Percentiles rank a stretch among this genome's conserved stretches.
Conservation (phyloP, 768 basidiomycete species). For the Macrolepiota fuliginosa region DNA sequence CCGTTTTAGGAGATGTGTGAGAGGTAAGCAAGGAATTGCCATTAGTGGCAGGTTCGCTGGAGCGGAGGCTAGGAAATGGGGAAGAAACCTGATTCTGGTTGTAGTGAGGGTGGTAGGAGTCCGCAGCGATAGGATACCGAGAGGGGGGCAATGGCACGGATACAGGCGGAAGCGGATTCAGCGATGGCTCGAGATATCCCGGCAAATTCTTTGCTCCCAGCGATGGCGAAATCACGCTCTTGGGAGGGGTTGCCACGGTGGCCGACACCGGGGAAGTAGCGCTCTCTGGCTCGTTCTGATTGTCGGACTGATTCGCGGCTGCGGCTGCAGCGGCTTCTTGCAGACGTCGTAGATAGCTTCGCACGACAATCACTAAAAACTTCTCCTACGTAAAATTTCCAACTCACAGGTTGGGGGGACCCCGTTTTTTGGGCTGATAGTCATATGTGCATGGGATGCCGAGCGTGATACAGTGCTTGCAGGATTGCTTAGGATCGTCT, state of each 20-base stretch:
- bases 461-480: constrained; percentile 85
- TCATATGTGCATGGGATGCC: constrained; percentile 87
- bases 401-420: constrained; percentile 85
- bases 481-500: constrained; percentile 72
- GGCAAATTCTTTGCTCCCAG: constrained; percentile 42
- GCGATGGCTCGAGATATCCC: constrained; percentile 52
- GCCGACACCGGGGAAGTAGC: constrained; percentile 43
- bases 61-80: constrained; percentile 37
- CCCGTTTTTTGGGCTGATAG: constrained; percentile 92
- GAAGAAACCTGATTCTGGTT: constrained; percentile 35
- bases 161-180: constrained; percentile 30
- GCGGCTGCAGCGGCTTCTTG: constrained; percentile 74
- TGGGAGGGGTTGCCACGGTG: constrained; percentile 46
- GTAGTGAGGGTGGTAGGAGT: constrained; percentile 62
- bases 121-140: constrained; percentile 68
- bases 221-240: constrained; percentile 43
- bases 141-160: constrained; percentile 57
- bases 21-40: constrained; percentile 27
- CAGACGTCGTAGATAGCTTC: constrained; percentile 73
- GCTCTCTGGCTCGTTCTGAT: constrained; percentile 39
- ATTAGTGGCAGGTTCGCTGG: constrained; percentile 33
- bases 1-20: constrained; percentile 38
- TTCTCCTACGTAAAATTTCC: constrained; percentile 1
- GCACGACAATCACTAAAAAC: constrained; percentile 10
- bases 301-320: constrained; percentile 33